Conservation (phyloP, 768 basidiomycete genomes). For the Pleurotus salmoneostramineus region DNA sequence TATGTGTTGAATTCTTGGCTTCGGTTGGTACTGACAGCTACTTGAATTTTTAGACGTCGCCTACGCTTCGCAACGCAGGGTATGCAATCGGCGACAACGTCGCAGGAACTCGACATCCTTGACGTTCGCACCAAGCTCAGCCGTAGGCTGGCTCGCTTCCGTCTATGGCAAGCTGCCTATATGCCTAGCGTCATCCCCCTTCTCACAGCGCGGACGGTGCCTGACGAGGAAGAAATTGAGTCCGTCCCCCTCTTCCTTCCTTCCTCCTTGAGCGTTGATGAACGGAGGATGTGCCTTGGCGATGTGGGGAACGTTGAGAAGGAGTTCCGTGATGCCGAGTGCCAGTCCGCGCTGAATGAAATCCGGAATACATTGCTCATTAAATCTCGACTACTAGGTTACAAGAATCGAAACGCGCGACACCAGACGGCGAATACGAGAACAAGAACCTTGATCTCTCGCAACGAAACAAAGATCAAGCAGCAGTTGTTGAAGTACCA, state of each 20-base stretch:
- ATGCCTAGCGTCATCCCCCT: neutral
- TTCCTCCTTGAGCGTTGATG: neutral
- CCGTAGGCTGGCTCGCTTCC: neutral
- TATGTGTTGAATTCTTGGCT: neutral
- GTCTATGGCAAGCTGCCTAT: neutral
- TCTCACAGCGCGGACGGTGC: neutral
- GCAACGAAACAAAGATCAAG: slow-evolving; percentile 4
- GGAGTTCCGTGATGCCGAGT: neutral
- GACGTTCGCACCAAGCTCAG: neutral
- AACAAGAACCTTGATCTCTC: neutral
- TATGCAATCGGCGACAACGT: neutral
- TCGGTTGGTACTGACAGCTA: neutral
- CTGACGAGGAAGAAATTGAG: neutral
- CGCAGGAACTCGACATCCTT: neutral
- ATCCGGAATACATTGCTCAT: neutral
- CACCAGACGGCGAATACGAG: slow-evolving; percentile 1
- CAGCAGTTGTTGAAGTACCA: neutral
- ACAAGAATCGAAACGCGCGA: neutral
- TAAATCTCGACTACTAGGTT: neutral
- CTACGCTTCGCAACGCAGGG: neutral
- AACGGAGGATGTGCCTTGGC: neutral
- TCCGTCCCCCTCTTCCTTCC: neutral
- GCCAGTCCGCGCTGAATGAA: neutral
- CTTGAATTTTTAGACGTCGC: neutral
- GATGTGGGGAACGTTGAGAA: neutral